Evolutionary conservation across 78 protist species (phyloP).

Genomic region (Emiliania huxleyi): DNA sequence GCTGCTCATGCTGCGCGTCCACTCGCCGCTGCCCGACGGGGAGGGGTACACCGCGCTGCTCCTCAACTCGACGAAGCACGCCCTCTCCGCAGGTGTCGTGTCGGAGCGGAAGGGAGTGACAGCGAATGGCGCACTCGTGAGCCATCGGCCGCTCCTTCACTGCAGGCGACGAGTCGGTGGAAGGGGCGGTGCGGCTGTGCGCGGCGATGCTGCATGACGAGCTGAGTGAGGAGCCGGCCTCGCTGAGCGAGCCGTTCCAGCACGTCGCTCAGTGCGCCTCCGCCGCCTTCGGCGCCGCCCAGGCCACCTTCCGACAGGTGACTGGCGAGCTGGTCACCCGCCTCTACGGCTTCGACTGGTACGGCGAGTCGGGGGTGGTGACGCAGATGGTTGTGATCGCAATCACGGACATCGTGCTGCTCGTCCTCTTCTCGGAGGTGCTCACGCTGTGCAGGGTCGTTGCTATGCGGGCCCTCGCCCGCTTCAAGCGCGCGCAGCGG

Average conservation of each 20-base stretch:
- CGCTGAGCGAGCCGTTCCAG: too few relatives aligned
- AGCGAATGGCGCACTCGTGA: too few relatives aligned
- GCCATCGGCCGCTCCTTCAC: background rate
- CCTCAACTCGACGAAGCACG: background rate
- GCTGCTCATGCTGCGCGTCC: background rate
- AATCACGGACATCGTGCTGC: background rate
- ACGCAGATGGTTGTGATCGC: background rate
- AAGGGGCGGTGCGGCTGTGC: too few relatives aligned
- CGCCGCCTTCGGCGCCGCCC: too few relatives aligned
- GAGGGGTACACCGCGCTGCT: background rate
- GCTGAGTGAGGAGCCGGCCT: too few relatives aligned
- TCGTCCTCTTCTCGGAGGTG: background rate
- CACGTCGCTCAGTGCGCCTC: too few relatives aligned
- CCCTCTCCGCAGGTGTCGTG: too few relatives aligned
- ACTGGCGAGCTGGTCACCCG: too few relatives aligned
- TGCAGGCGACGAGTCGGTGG: too few relatives aligned
- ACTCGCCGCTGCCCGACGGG: background rate
- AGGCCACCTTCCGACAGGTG: too few relatives aligned
- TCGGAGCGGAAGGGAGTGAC: too few relatives aligned
- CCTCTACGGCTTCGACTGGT: background rate
- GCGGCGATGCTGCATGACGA: too few relatives aligned
- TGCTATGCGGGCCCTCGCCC: background rate
- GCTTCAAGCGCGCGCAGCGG: background rate
- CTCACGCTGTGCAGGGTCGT: background rate
- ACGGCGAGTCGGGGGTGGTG: background rate